Conservation (phyloP, 1,139 yeast genomes). For the Yamadazyma blattariae region DNA sequence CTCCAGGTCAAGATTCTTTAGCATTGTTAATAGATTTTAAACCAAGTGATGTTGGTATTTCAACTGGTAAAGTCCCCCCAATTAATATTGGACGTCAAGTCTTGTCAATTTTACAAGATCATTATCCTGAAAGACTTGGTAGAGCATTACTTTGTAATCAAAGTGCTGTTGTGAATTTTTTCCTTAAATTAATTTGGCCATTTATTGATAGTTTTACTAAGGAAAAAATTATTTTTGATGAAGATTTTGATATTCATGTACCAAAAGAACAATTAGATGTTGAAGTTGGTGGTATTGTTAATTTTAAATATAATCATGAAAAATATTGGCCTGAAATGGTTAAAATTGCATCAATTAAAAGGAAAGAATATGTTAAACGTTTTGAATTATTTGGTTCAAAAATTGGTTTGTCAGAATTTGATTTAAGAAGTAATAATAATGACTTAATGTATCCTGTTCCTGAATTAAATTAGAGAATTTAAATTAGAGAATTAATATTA, state of each 20-base stretch:
- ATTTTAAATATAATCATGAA: constrained; percentile 43
- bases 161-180: constrained; percentile 49
- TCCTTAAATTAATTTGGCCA: constrained; percentile 46
- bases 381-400: constrained; percentile 38
- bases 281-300: constrained; percentile 42
- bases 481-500: too few relatives aligned
- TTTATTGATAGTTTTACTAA: constrained; percentile 50
- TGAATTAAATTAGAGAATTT: too few relatives aligned
- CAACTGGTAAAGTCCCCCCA: constrained; percentile 76
- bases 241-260: constrained; percentile 45
- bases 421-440: constrained; percentile 60
- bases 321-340: constrained; percentile 45
- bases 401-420: constrained; percentile 60
- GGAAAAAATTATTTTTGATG: constrained; percentile 48
- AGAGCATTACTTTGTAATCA: constrained; percentile 46
- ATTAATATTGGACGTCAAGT: constrained; percentile 74
- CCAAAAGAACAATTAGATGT: constrained; percentile 46
- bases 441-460: constrained; percentile 38
- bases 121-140: constrained; percentile 49
- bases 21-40: constrained; percentile 48
- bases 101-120: constrained; percentile 62
- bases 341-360: constrained; percentile 36
- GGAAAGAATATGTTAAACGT: constrained; percentile 32
- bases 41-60: constrained; percentile 46
- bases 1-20: constrained; percentile 47